Evolutionary conservation across 768 basidiomycete genomes (phyloP).

Genomic region (Roridomyces roridus): DNA sequence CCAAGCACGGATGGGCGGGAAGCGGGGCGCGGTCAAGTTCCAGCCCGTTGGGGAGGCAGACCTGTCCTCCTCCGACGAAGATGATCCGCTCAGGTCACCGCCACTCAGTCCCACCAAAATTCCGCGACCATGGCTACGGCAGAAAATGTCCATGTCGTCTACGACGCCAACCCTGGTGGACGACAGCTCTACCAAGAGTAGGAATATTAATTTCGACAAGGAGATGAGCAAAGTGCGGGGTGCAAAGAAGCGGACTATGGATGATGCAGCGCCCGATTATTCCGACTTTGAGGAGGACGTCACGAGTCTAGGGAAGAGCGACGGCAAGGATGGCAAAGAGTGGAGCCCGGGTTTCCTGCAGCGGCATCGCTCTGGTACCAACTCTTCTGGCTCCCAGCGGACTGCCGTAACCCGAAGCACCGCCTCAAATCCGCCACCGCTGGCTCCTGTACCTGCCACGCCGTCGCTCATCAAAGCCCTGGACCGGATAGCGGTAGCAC

Average conservation of each 20-base stretch:
- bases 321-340: conserved; percentile 29
- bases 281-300: conserved; percentile 59
- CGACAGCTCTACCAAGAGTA: conserved; percentile 17
- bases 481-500: conserved; percentile 63
- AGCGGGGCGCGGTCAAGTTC: conserved; percentile 34
- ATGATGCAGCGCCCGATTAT: conserved; percentile 40
- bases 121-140: conserved; percentile 29
- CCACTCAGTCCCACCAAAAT: conserved; percentile 12
- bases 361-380: conserved; percentile 39
- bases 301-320: conserved; percentile 22
- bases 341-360: conserved; percentile 62
- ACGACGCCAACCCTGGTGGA: conserved; percentile 31
- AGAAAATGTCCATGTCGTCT: conserved; percentile 29
- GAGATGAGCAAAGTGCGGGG: conserved; percentile 47
- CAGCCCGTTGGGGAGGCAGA: conserved; percentile 26
- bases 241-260: conserved; percentile 27
- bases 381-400: conserved; percentile 29
- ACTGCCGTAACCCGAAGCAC: conserved; percentile 26
- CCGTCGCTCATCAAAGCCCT: conserved; percentile 69
- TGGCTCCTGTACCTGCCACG: conserved; percentile 60
- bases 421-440: conserved; percentile 25
- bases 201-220: conserved; percentile 43
- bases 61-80: conserved; percentile 33
- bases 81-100: conserved; percentile 22
- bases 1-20: conserved; percentile 19